Base-by-base conservation (phyloP, 345 rosid genomes). In the Murraya koenigii region DNA sequence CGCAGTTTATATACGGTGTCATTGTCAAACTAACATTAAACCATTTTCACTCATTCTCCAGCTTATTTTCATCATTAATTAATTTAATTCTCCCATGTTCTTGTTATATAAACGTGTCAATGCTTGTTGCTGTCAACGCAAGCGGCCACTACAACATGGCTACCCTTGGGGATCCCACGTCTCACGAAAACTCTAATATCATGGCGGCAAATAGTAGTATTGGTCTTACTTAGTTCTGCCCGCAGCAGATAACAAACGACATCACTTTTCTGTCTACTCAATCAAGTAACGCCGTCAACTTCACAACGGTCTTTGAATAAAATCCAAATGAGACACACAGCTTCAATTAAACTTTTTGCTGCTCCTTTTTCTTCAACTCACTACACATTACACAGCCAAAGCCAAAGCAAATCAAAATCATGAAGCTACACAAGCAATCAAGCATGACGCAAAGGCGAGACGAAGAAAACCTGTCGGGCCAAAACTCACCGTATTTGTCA, bases 351-450 rank as follows among this genome's bases (percentile, higher is more conserved):
- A 13, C 15, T n/a, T n/a, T n/a, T n/a, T 13, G 17, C 49, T 44
- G 49, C 49, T 44, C 49, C 3, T 11, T 44, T 44, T 1, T 17
- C 56, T 17, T 52, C 56, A 44, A 17, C 56, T 52, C 56, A 52
- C 56, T 17, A 6, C 56, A 52, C 56, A 44, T 44, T 44, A 44
- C 56, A 17, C 56, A 15, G 1, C 20, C 20, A 49, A 17, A 49
- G 7, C 2, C 20, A 5, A 5, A 49, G 55, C 1, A 17, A 41
- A 41, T 41, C 13, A 15, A 52, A 52, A 52, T 52, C 20, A 94
- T 94, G 98, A 94, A 94, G 86, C 87, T 93, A 3, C 89, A 94
- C 88, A 94, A 94, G 81, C 98, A 93, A 84, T 62, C 84, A 55
- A 90, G 90, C 87, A 75, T 75, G 7, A 92, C 85, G 68, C 82